Conservation (phyloP, 495 filamentous ascomycete genomes). For the Xylaria venustula region DNA sequence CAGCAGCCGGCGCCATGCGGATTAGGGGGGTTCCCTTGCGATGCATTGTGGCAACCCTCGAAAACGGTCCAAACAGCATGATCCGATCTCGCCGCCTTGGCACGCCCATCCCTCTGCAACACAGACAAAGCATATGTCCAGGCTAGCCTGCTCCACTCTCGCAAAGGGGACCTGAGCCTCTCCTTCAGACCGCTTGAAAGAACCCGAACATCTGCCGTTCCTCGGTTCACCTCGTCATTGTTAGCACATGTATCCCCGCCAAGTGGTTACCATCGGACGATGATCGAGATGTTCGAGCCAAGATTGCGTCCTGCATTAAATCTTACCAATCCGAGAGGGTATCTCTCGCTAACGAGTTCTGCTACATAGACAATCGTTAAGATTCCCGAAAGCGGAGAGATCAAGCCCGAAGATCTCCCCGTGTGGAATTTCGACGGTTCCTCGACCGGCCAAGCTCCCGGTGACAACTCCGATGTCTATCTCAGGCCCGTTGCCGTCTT, state of each 20-base stretch:
- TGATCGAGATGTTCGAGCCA: neutral
- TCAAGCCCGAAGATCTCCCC: constrained; percentile 75
- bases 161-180: neutral
- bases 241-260: constrained; percentile 1
- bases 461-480: constrained; percentile 98
- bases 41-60: neutral
- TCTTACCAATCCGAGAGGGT: constrained; percentile 16
- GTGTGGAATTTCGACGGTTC: constrained; percentile 99
- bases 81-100: constrained; percentile 26
- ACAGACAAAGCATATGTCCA: neutral
- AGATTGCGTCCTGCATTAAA: neutral
- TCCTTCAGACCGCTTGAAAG: neutral
- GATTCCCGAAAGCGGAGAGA: constrained; percentile 46
- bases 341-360: neutral
- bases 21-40: neutral
- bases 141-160: neutral
- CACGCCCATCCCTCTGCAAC: neutral
- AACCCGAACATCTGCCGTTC: neutral
- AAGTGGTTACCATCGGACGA: neutral
- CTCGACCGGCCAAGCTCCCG: constrained; percentile 89
- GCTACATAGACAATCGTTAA: constrained; percentile 71
- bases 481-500: constrained; percentile 86
- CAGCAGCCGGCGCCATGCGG: constrained; percentile 13
- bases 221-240: neutral
- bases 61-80: neutral